Base-by-base conservation (phyloP, 768 basidiomycete species). In the Suillus subaureus region DNA sequence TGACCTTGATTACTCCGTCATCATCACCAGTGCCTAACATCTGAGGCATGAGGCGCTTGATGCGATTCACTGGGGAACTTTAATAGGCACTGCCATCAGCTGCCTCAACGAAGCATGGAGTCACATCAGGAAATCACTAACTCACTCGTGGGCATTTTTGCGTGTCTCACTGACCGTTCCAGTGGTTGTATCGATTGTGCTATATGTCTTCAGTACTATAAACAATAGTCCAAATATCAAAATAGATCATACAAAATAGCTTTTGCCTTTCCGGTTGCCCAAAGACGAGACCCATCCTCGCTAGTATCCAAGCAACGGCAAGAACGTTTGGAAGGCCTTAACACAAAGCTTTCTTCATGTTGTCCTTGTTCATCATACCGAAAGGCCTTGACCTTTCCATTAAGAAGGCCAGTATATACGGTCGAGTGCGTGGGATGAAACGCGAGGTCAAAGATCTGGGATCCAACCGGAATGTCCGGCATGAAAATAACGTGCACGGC, bases 1-100 rank as follows among this genome's bases (percentile, higher is more conserved):
- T 61, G 61, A 93, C 94, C 85, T 97, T 97, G 75, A 98, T 88
- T 28, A 95, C 88, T 40, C 96, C 96, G 62, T 96, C 94, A 73
- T 98, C 96, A 74, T 97, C 96, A 21, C 96, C 96, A 8, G 93
- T 94, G 23, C 88, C 87, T 18, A 97, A 75, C 64, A 94, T 77
- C 75, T 91, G 86, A 6, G 90, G 86, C 69, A 86, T 84, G 51
- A 94, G 77, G 68, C 82, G 81, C 70, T 89, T 89, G 42, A 97
- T 85, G 66, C 96, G 92, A 74, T 97, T 97, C 67, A 98, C 91
- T 11, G 96, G 86, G 31, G 88, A 85, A 63, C 93, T 96, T 75
- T 64, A 58, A 67, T 71, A 65, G 62, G 73, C 70, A 72, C 75
- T 82, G 70, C 68, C 71, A 65, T 70, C 64, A 73, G 54, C 33